Conservation (phyloP, 2,329 filamentous ascomycete species). For the Hymenoscyphus linearis region DNA sequence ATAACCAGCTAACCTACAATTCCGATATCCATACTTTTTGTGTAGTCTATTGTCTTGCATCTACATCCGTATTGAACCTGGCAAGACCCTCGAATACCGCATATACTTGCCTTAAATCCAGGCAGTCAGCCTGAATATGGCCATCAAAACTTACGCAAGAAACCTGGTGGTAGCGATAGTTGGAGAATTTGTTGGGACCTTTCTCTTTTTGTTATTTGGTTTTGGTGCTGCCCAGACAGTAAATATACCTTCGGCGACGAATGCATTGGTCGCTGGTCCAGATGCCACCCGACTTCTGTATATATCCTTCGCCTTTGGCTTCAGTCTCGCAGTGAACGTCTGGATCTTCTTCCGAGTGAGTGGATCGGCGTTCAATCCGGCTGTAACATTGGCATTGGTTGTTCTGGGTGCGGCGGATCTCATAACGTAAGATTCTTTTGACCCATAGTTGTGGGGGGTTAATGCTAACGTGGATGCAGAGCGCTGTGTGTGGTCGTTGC, state of each 20-base stretch:
- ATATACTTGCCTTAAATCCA: background rate
- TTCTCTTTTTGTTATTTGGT: conserved; percentile 4
- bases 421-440: conserved; percentile 23
- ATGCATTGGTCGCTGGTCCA: background rate
- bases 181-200: conserved; percentile 6
- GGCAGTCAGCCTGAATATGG: background rate
- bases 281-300: conserved; percentile 21
- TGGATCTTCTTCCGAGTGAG: conserved; percentile 48
- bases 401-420: conserved; percentile 30
- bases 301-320: conserved; percentile 23
- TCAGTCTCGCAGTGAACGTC: conserved; percentile 41
- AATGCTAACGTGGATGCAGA: background rate
- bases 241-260: background rate
- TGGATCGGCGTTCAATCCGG: conserved; percentile 44
- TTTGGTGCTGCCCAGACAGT: background rate
- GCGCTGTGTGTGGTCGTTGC: background rate
- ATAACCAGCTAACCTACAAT: background rate
- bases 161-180: conserved; percentile 3
- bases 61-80: background rate
- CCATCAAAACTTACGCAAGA: background rate
- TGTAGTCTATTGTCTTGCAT: background rate
- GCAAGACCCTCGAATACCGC: background rate
- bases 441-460: background rate
- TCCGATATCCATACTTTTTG: background rate
- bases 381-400: conserved; percentile 33